These are phyloP conservation scores for Nymphaea colorata DNA, from an alignment of 164 flowering plant species.

Conservation along the genomic window DNA sequence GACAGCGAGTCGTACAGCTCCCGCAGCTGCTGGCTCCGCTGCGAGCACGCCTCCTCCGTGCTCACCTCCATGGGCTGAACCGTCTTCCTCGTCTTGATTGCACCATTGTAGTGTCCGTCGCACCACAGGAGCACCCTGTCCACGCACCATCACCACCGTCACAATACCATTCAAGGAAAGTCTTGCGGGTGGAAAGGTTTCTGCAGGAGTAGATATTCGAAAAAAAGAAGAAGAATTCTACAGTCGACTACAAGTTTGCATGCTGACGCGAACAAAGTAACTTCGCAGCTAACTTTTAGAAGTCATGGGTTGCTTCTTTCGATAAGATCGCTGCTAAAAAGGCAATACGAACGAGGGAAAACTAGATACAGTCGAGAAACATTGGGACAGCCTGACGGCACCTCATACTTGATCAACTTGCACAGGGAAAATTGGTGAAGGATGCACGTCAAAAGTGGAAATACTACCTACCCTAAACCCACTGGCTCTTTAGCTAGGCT, in stretches of 20 bases:
- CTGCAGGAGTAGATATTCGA: background rate
- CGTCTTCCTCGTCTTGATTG: constrained; percentile 92
- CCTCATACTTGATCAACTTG: too few relatives aligned
- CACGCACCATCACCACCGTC: background rate
- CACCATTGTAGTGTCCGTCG: constrained; percentile 95
- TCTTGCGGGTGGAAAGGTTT: background rate
- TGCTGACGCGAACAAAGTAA: background rate
- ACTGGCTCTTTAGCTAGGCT: too few relatives aligned
- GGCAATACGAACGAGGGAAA: too few relatives aligned
- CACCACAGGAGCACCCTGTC: constrained; percentile 67
- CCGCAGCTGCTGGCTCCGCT: constrained; percentile 82
- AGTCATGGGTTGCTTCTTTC: background rate
- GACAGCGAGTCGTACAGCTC: constrained; percentile 81
- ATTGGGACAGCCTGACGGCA: too few relatives aligned
- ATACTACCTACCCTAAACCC: too few relatives aligned
- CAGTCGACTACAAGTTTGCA: background rate
- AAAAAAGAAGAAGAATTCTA: background rate
- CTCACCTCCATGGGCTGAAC: constrained; percentile 87
- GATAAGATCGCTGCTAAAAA: too few relatives aligned
- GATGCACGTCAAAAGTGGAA: too few relatives aligned
- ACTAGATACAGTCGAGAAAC: too few relatives aligned
- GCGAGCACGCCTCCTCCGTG: constrained; percentile 72
- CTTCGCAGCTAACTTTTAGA: background rate
- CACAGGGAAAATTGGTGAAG: too few relatives aligned
- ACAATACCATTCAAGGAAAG: background rate